Conservation (phyloP, 257 asterid species). For the Solanum chmielewskii region DNA sequence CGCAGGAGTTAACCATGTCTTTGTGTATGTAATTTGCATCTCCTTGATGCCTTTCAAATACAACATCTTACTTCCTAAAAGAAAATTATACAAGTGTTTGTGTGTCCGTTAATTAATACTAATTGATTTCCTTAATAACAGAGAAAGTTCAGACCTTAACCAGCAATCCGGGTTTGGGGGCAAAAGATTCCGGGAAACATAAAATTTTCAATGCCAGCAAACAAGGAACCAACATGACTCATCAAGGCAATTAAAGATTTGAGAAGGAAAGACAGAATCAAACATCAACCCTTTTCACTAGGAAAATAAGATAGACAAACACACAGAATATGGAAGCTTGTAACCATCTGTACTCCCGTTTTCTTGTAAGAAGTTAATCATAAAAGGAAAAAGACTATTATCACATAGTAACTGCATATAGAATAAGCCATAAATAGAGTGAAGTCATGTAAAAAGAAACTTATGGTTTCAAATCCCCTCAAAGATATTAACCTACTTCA, state of each 20-base stretch:
- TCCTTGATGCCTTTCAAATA: not conserved
- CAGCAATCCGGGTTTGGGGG: not conserved
- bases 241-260: not conserved
- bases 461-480: not conserved
- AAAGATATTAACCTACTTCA: not conserved
- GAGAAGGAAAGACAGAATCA: not conserved
- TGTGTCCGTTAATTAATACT: not conserved
- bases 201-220: not conserved
- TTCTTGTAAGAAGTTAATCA: not conserved
- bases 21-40: not conserved
- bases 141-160: not conserved
- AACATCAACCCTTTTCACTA: not conserved
- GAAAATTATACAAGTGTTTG: not conserved
- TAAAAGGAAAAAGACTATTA: not conserved
- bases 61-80: not conserved
- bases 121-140: not conserved
- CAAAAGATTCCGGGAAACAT: not conserved
- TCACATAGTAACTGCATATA: not conserved
- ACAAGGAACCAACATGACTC: not conserved
- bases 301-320: not conserved
- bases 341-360: not conserved
- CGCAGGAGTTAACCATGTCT: not conserved
- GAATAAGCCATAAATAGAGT: not conserved
- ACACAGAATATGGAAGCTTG: not conserved
- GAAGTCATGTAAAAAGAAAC: not conserved